Conservation (phyloP, 805 yeast species). For the Teunomyces atbi region DNA sequence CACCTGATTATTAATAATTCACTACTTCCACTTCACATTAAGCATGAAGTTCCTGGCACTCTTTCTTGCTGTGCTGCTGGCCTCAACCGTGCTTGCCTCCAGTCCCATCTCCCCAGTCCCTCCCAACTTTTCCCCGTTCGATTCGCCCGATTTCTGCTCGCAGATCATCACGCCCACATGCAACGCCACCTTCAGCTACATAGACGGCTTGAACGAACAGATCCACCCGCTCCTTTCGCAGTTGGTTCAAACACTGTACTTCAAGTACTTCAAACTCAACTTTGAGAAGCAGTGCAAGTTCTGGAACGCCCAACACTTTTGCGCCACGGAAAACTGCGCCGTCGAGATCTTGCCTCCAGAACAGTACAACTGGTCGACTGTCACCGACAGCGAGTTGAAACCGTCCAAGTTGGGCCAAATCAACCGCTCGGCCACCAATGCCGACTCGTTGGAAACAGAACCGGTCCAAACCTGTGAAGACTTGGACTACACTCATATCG, state of each 20-base stretch:
- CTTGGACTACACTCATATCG: slow-evolving; percentile 68
- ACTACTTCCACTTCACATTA: not conserved
- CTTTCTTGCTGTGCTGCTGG: not conserved
- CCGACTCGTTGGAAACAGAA: slow-evolving; percentile 24
- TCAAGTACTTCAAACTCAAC: slow-evolving; percentile 83
- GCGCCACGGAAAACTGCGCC: slow-evolving; percentile 86
- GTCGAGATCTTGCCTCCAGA: slow-evolving; percentile 70
- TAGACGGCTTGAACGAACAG: slow-evolving; percentile 34
- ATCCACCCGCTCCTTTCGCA: slow-evolving; percentile 50
- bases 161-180: slow-evolving; percentile 45
- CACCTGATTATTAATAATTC: too few relatives aligned
- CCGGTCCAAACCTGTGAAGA: slow-evolving; percentile 38
- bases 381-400: slow-evolving; percentile 56
- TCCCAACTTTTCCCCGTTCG: slow-evolving; percentile 33
- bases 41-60: not conserved
- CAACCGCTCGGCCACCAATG: slow-evolving; percentile 19
- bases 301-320: slow-evolving; percentile 78
- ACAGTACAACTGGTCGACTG: slow-evolving; percentile 65
- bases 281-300: slow-evolving; percentile 82
- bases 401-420: slow-evolving; percentile 65
- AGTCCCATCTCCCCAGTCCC: not conserved
- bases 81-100: not conserved
- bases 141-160: slow-evolving; percentile 43
- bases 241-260: slow-evolving; percentile 72
- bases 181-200: slow-evolving; percentile 45